phyloP scores from a whole-genome alignment of 1,284 basidiomycete species.

The Irpex sp. region DNA sequence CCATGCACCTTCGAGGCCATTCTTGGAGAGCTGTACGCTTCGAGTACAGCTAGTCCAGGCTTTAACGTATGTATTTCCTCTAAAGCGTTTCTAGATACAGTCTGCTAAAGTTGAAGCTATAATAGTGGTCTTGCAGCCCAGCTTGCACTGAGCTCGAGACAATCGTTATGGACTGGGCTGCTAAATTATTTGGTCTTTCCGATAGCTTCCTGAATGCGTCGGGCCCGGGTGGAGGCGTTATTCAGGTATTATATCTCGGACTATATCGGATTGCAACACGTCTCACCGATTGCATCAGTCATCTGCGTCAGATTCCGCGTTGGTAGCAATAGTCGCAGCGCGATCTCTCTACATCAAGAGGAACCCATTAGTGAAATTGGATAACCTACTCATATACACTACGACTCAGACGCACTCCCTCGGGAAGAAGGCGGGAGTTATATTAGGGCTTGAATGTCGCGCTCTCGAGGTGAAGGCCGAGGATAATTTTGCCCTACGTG shows the following conservation, averaged over 20 bases:
- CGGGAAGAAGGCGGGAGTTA: conserved; percentile 79
- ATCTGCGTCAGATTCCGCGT: conserved; percentile 81
- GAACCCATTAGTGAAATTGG: conserved; percentile 46
- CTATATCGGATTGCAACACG: neutral
- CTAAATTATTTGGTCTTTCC: conserved; percentile 77
- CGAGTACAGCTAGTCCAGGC: conserved; percentile 78
- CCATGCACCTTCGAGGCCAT: conserved; percentile 84
- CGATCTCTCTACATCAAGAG: conserved; percentile 51
- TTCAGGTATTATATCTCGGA: conserved; percentile 53
- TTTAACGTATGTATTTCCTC: conserved; percentile 70
- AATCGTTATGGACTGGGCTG: conserved; percentile 90
- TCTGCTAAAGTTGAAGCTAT: neutral
- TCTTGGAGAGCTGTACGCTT: conserved; percentile 82
- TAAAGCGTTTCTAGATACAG: too few species aligned
- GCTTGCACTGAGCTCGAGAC: conserved; percentile 93
- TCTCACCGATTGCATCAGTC: conserved; percentile 42
- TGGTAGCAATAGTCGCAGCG: conserved; percentile 83
- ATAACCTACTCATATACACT: conserved; percentile 85
- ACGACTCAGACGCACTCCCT: conserved; percentile 91
- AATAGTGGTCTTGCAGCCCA: conserved; percentile 81
- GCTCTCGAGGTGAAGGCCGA: conserved; percentile 67
- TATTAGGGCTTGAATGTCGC: conserved; percentile 78
- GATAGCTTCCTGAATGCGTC: conserved; percentile 62
- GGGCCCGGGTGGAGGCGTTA: conserved; percentile 77
- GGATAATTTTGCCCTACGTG: conserved; percentile 73